Evolutionary conservation across 192 early-diverging fungal genomes (phyloP), one percentile per base, ranked within the genome.

Genomic region (Gigaspora rosea): DNA sequence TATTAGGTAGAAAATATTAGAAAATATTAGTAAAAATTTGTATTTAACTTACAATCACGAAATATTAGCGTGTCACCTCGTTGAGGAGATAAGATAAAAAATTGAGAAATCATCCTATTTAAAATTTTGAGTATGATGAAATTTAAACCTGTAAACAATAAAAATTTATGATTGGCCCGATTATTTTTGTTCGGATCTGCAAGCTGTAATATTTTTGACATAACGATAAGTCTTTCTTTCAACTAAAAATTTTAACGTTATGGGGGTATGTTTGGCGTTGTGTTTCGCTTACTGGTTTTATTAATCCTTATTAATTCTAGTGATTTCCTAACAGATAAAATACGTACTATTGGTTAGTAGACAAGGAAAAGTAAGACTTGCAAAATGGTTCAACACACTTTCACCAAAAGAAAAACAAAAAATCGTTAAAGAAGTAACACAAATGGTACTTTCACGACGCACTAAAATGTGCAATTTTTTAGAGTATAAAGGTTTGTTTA

Each of bases 391-490:
- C 78, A 85, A 85, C 16, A 92, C 91, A 36, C 78, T 93, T 65
- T 83, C 86, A 57, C 81, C 84, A 8, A 99, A 99, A 85, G 96
- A 99, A 82, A 99, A 97, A 82, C 79, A 88, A 68, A 96, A 97
- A 83, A 95, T 94, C 71, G 89, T 97, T 48, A 97, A 97, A 82
- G 96, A 99, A 62, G 94, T 96, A 41, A 94, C 92, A 47, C 92
- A 93, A 75, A 90, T 95, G 20, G 97, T 98, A 0, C 85, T 97
- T 8, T 84, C 92, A 59, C 88, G 97, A 75, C 88, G 91, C 78
- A 90, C 95, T 5, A 96, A 96, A 83, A 97, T 98, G 93, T 98
- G 96, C 86, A 99, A 99, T 80, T 96, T 99, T 77, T 85, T 99
- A 69, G 97, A 99, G 84, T 96, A 96, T 83, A 96, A 96, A 87